Evolutionary conservation across 2,329 filamentous ascomycete species (phyloP), one percentile per base, ranked within the genome.

Genomic region (Epichloe sibirici): DNA sequence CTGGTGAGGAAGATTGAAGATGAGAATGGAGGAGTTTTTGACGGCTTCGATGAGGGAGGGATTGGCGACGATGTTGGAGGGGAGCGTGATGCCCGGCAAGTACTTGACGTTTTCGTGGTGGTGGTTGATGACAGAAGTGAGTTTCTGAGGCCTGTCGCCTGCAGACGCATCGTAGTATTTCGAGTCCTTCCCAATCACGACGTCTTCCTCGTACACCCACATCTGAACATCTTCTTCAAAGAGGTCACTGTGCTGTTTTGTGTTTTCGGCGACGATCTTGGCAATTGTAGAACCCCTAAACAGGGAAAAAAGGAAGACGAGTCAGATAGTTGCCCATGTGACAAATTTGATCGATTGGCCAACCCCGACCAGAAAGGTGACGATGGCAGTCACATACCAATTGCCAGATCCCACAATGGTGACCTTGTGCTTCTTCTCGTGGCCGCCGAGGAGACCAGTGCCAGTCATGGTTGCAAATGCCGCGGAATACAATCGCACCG

Each of bases 41-140:
- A 93, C 91, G 17, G 93, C 81, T 56, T 90, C 87, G 56, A 80
- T 74, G 52, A 94, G 74, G 31, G 88, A 87, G 17, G 90, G 85
- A 67, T 93, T 93, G 60, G 90, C 90, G 60, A 90, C 70, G 53
- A 95, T 74, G 68, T 98, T 98, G 56, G 75, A 63, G 4, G 93
- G 93, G 2, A 98, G 80, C 35, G 78, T 74, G 65, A 98, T 87
- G 62, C 82, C 82, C n/a, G 91, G 89, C 9, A 98, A 85, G 73
- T 98, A 98, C 72, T 97, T 98, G 73, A 95, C 78, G 70, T 98
- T 98, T 74, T 98, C 93, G 73, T 97, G 90, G 63, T 86, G 73
- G 45, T 77, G 79, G 75, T 98, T 98, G 80, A 98, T 95, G 61
- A 98, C 71, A 49, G 81, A 70, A 7, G 93, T 95, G 68, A 98